Evolutionary conservation across 2,329 filamentous ascomycete genomes (phyloP).

Genomic region (Xylaria sp.): DNA sequence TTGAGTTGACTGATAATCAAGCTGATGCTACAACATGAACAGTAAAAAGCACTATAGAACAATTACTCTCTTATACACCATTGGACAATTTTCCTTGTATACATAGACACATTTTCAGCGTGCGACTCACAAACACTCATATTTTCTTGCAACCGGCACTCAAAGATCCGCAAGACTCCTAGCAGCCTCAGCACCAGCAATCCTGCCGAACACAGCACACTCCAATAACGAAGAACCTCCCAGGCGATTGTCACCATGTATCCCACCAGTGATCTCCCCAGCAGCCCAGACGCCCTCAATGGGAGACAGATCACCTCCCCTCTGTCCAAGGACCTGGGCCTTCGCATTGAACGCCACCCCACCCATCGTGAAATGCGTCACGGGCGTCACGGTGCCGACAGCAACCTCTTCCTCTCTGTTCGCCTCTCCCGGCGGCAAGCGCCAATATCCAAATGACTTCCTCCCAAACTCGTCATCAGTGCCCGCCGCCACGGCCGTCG

Average conservation of each 20-base stretch:
- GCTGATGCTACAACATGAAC: not conserved
- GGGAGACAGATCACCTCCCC: slow-evolving; percentile 50
- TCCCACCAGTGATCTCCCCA: slow-evolving; percentile 71
- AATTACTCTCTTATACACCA: not conserved
- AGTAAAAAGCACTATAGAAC: not conserved
- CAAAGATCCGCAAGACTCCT: slow-evolving; percentile 29
- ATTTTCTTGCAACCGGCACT: not conserved
- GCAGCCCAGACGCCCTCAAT: slow-evolving; percentile 70
- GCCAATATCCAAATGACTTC: slow-evolving; percentile 65
- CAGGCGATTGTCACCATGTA: slow-evolving; percentile 71
- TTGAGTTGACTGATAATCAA: not conserved
- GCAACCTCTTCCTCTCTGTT: slow-evolving; percentile 64
- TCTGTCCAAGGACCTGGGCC: slow-evolving; percentile 59
- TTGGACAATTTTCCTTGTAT: not conserved
- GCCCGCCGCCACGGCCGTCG: slow-evolving; percentile 54
- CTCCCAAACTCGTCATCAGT: slow-evolving; percentile 59
- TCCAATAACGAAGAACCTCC: slow-evolving; percentile 71
- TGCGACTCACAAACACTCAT: not conserved
- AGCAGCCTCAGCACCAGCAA: slow-evolving; percentile 62
- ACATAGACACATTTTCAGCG: not conserved
- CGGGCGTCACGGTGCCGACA: slow-evolving; percentile 68
- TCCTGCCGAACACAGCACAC: slow-evolving; percentile 71
- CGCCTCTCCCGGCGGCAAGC: slow-evolving; percentile 54
- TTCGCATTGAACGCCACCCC: slow-evolving; percentile 66
- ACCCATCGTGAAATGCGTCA: slow-evolving; percentile 75